Base-by-base conservation (phyloP, 306 rosid species). In the Arachis hypogaea region DNA sequence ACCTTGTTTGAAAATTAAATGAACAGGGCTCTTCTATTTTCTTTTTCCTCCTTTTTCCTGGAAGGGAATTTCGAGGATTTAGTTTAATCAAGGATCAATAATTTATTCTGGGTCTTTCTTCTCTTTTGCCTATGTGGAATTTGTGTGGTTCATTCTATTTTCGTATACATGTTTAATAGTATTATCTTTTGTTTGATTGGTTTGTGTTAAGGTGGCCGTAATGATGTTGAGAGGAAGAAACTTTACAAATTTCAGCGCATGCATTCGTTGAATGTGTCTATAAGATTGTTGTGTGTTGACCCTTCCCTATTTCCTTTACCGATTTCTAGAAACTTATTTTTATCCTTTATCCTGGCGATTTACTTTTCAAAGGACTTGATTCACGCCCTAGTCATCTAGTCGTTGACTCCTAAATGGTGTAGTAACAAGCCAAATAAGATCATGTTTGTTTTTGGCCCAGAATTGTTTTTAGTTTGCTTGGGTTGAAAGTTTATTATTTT, bases 161-260 rank as follows among this genome's bases (percentile, higher is more conserved):
- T 45, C 30, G 11, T 7, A 7, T 10, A 7, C 5, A 43, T 56
- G 78, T 64, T 67, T 59, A 59, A 59, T 38, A 22, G 73, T 59
- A 14, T 51, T 59, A 14, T 51, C 68, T 65, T 60, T 50, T 38
- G 42, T 71, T 68, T 66, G 73, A 78, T 78, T 78, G 81, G 59
- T 43, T 67, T 71, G 4, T 65, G 29, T 60, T 58, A 59, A 30
- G 79, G 69, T 71, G 66, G 58, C 56, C 66, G 33, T 69, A 55
- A 42, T 82, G 80, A 80, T 82, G 77, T 75, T 71, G 81, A 77
- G 78, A 74, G 84, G 77, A 70, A 77, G 77, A 68, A 62, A 80
- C 82, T 79, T 18, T 80, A 80, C 61, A 75, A 82, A 54, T 82
- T 85, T 83, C 86, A 82, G 86, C 82, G 89, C 84, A 78, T 85